Conservation (phyloP, 257 asterid species). For the Solanum lycopersicoides region DNA sequence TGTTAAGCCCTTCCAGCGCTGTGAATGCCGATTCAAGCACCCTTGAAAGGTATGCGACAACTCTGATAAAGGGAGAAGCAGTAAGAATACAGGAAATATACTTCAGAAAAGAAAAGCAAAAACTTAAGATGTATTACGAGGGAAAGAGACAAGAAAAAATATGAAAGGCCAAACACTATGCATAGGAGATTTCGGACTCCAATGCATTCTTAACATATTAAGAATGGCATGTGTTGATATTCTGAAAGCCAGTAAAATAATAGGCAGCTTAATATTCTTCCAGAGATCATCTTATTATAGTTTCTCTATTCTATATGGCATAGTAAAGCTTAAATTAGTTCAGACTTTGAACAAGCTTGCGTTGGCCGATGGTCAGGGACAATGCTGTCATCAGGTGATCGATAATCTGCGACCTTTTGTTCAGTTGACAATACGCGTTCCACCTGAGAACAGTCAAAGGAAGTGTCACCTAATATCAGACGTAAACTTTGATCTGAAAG, state of each 20-base stretch:
- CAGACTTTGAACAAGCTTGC: conserved; percentile 84
- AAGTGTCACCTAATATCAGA: neutral
- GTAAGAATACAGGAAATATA: neutral
- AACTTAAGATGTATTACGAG: neutral
- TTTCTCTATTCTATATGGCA: neutral
- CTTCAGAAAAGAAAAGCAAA: neutral
- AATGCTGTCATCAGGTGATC: conserved; percentile 88
- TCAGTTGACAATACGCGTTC: conserved; percentile 91
- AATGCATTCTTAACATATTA: neutral
- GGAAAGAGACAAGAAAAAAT: neutral
- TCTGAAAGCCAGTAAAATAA: neutral
- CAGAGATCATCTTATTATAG: neutral
- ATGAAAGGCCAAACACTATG: neutral
- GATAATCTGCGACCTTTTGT: conserved; percentile 84
- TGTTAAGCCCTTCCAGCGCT: conserved; percentile 93
- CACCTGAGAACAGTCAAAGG: conserved; percentile 42
- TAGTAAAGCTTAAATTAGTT: neutral
- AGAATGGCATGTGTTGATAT: neutral
- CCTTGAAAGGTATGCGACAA: conserved; percentile 90
- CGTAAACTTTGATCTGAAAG: neutral
- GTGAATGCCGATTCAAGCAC: conserved; percentile 98
- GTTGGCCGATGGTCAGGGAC: conserved; percentile 97
- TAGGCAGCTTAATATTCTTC: neutral
- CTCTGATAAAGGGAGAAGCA: conserved; percentile 36
- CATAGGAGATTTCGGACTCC: neutral